Conservation (phyloP, 2,329 filamentous ascomycete species). For the Cladosporium velox region DNA sequence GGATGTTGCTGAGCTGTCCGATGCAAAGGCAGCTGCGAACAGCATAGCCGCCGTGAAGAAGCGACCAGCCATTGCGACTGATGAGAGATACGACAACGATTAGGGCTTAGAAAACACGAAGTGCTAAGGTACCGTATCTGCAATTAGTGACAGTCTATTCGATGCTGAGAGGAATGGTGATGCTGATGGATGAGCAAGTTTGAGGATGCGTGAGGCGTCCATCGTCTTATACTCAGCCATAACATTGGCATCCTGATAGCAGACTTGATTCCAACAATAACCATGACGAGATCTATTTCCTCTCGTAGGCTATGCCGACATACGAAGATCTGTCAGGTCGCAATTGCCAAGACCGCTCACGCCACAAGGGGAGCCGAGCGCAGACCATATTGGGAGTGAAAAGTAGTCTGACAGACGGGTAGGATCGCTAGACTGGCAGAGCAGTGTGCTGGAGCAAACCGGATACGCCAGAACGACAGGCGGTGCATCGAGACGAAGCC, state of each 20-base stretch:
- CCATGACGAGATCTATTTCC: slow-evolving; percentile 9
- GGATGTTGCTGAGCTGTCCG: slow-evolving; percentile 2
- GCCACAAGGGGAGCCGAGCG: slow-evolving; percentile 1
- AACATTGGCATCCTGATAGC: neutral
- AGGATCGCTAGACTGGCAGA: slow-evolving; percentile 13
- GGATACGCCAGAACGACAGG: neutral
- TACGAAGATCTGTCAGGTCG: slow-evolving; percentile 13
- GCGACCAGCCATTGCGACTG: slow-evolving; percentile 17
- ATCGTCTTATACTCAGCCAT: slow-evolving; percentile 10
- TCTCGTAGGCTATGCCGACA: slow-evolving; percentile 15
- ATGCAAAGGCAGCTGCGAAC: slow-evolving; percentile 19
- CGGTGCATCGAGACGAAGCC: slow-evolving; percentile 2
- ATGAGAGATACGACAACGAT: neutral
- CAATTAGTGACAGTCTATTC: neutral
- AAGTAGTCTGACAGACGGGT: slow-evolving; percentile 10
- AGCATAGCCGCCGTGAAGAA: slow-evolving; percentile 20
- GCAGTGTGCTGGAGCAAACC: neutral
- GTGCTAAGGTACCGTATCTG: neutral
- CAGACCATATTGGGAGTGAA: slow-evolving; percentile 14
- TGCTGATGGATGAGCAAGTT: neutral
- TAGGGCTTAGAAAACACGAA: neutral
- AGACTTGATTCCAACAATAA: neutral
- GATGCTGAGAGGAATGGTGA: neutral
- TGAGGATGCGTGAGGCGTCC: neutral
- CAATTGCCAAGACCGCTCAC: slow-evolving; percentile 9